Percentiles rank a stretch among this genome's conserved stretches.
These are phyloP conservation scores for Cucurbita maxima DNA, from an alignment of 306 rosid species.

Conservation along the genomic window DNA sequence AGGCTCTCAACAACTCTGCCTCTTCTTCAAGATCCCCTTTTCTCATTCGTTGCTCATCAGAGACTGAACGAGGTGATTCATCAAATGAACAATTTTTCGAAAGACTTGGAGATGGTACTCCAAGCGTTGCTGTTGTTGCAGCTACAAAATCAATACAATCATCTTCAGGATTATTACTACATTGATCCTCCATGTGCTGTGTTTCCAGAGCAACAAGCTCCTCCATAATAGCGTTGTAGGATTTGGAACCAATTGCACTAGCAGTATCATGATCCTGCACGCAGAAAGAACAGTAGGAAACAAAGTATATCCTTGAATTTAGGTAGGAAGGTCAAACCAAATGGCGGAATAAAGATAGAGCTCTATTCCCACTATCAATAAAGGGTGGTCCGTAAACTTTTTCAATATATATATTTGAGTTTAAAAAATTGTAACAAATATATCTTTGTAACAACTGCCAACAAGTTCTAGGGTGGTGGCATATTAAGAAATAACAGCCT, in stretches of 20 bases:
- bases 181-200: conserved; percentile 25
- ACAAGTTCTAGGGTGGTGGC: neutral
- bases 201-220: conserved; percentile 96
- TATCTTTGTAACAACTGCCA: neutral
- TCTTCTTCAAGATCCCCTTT: conserved; percentile 95
- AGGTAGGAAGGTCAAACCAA: neutral
- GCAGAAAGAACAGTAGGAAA: conserved; percentile 11
- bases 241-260: conserved; percentile 68
- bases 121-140: conserved; percentile 92
- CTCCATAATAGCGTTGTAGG: conserved; percentile 78
- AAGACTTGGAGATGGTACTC: conserved; percentile 91
- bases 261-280: conserved; percentile 60
- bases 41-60: conserved; percentile 28
- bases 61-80: conserved; percentile 49
- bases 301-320: neutral
- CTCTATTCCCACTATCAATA: neutral
- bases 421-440: neutral
- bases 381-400: neutral
- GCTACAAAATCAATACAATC: conserved; percentile 92
- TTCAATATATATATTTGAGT: neutral
- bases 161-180: conserved; percentile 45
- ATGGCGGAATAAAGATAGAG: neutral
- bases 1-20: conserved; percentile 53
- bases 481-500: neutral
- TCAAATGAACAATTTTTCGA: conserved; percentile 67